phyloP scores from a whole-genome alignment of 768 basidiomycete species.

The Russula lepida region DNA sequence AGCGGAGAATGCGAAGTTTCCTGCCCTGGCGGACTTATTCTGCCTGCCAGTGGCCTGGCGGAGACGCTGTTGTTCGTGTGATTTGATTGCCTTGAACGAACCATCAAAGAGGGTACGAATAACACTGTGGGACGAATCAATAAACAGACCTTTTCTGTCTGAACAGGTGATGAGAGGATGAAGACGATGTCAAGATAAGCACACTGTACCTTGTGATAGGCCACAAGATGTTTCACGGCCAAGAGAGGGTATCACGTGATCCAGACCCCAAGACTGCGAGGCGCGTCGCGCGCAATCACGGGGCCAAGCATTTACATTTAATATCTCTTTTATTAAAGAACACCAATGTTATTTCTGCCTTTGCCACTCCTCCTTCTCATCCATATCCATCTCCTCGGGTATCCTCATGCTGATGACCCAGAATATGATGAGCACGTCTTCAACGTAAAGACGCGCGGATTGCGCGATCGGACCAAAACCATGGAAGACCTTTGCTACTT shows the following conservation, averaged over 20 bases:
- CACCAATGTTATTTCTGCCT: slow-evolving; percentile 27
- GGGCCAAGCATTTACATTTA: background rate
- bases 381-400: slow-evolving; percentile 46
- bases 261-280: background rate
- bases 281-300: slow-evolving; percentile 10
- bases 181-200: background rate
- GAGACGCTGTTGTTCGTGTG: background rate
- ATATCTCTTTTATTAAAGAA: background rate
- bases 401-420: slow-evolving; percentile 38
- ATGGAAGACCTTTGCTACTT: slow-evolving; percentile 49
- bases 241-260: background rate
- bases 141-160: background rate
- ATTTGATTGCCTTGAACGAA: background rate
- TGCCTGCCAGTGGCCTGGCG: background rate
- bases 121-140: background rate
- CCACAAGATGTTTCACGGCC: background rate
- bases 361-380: slow-evolving; percentile 40
- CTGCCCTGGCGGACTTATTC: background rate
- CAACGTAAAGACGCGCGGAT: slow-evolving; percentile 35
- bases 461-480: slow-evolving; percentile 42
- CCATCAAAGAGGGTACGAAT: background rate
- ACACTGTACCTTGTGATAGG: background rate
- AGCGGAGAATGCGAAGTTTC: slow-evolving; percentile 1
- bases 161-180: background rate
- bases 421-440: slow-evolving; percentile 46